A percentile compares a stretch with the other conserved stretches of the same genome.
Conservation (phyloP, 805 yeast genomes). For the Pichia cephalocereana region DNA sequence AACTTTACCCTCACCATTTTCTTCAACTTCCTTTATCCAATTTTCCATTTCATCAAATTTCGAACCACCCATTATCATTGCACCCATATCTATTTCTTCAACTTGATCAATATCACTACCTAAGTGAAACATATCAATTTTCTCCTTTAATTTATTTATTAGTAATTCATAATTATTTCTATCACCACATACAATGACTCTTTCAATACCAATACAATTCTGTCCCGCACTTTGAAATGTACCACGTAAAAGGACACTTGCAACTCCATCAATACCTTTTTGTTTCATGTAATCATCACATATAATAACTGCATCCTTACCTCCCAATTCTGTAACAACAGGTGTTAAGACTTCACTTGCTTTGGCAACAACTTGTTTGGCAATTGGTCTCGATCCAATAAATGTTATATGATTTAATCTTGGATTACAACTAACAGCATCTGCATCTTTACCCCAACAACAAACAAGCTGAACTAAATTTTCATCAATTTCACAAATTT, state of each 20-base stretch:
- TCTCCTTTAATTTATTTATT: slow-evolving; percentile 43
- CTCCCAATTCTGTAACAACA: slow-evolving; percentile 92
- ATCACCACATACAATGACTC: slow-evolving; percentile 71
- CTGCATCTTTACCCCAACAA: slow-evolving; percentile 81
- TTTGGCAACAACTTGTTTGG: slow-evolving; percentile 73
- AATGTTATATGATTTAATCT: slow-evolving; percentile 84
- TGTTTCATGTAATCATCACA: slow-evolving; percentile 66
- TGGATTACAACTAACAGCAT: slow-evolving; percentile 74
- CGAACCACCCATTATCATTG: slow-evolving; percentile 68
- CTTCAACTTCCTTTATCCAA: slow-evolving; percentile 64
- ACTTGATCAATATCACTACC: slow-evolving; percentile 91
- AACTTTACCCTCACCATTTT: slow-evolving; percentile 64
- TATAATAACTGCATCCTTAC: slow-evolving; percentile 86
- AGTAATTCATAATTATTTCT: slow-evolving; percentile 52
- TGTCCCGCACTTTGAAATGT: slow-evolving; percentile 97
- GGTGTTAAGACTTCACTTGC: slow-evolving; percentile 89
- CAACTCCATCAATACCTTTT: slow-evolving; percentile 36
- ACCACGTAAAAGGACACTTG: slow-evolving; percentile 87
- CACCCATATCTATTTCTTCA: slow-evolving; percentile 93
- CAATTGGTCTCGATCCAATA: slow-evolving; percentile 93
- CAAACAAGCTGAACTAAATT: slow-evolving; percentile 80
- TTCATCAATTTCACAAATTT: slow-evolving; percentile 67
- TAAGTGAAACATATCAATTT: slow-evolving; percentile 56
- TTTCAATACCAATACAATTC: slow-evolving; percentile 94
- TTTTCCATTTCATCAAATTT: slow-evolving; percentile 62